phyloP scores from a whole-genome alignment of 2,329 filamentous ascomycete species.

The Fusarium azukiicola region DNA sequence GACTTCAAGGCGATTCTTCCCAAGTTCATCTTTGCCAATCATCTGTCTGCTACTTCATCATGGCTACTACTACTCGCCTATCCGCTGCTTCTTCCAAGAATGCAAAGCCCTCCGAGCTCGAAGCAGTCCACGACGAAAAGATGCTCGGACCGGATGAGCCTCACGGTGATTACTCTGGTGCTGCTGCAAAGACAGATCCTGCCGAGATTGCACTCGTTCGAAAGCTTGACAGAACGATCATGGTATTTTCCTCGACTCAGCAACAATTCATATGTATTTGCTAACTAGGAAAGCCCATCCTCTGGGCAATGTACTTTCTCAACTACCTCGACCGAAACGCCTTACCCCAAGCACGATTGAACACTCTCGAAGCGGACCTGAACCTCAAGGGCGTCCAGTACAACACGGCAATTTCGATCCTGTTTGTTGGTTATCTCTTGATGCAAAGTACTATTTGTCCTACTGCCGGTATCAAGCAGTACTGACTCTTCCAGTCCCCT shows the following conservation, averaged over 20 bases:
- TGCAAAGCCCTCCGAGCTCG: slow-evolving; percentile 15
- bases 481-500: slow-evolving; percentile 20
- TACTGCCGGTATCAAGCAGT: background rate
- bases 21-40: background rate
- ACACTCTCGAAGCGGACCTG: slow-evolving; percentile 46
- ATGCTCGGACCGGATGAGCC: slow-evolving; percentile 4
- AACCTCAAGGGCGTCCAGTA: slow-evolving; percentile 47
- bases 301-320: slow-evolving; percentile 52
- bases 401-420: slow-evolving; percentile 48
- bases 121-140: slow-evolving; percentile 29
- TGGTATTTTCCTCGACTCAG: slow-evolving; percentile 34
- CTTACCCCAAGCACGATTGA: slow-evolving; percentile 47
- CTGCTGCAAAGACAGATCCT: slow-evolving; percentile 52
- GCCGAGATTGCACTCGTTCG: slow-evolving; percentile 51
- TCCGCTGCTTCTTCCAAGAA: slow-evolving; percentile 24
- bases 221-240: slow-evolving; percentile 51
- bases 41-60: background rate
- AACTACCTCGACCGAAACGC: slow-evolving; percentile 53
- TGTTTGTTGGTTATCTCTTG: slow-evolving; percentile 47
- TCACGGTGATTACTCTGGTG: slow-evolving; percentile 41
- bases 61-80: slow-evolving; percentile 8
- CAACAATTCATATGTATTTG: background rate
- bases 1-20: slow-evolving; percentile 12
- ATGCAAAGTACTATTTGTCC: slow-evolving; percentile 34
- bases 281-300: slow-evolving; percentile 39